Conservation (phyloP, 352 stramenopile species). For the Phytophthora palmivora region DNA sequence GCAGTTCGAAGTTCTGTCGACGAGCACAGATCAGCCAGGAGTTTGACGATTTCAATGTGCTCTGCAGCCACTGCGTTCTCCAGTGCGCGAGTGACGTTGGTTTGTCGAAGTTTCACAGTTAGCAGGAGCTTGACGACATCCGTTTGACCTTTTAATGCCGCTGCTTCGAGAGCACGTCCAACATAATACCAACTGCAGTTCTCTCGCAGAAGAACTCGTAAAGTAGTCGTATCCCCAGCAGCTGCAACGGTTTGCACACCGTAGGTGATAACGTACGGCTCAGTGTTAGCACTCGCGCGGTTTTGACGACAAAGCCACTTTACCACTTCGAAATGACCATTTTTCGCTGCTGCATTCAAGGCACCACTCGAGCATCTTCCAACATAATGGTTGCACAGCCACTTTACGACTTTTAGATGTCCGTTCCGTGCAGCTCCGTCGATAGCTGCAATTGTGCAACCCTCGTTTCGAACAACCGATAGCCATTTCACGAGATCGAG, state of each 20-base stretch:
- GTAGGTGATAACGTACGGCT: conserved; percentile 21
- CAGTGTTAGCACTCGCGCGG: not conserved
- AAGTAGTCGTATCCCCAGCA: conserved; percentile 15
- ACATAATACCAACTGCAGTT: conserved; percentile 29
- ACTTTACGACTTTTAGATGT: conserved; percentile 32
- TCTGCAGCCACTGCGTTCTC: conserved; percentile 15
- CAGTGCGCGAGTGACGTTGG: conserved; percentile 26
- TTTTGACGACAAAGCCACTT: conserved; percentile 30
- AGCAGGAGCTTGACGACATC: conserved; percentile 25
- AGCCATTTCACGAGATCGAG: conserved; percentile 35
- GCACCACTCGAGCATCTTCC: conserved; percentile 24
- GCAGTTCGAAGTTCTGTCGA: conserved; percentile 17
- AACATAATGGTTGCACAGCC: conserved; percentile 29
- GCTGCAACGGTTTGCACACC: conserved; percentile 24
- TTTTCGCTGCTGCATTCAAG: conserved; percentile 31
- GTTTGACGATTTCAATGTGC: conserved; percentile 13
- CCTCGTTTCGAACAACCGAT: conserved; percentile 29
- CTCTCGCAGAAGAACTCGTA: conserved; percentile 18
- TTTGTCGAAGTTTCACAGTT: conserved; percentile 23
- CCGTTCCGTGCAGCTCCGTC: conserved; percentile 28
- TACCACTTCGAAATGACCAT: conserved; percentile 29
- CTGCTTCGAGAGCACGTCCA: conserved; percentile 26
- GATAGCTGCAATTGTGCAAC: conserved; percentile 29
- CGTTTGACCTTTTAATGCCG: conserved; percentile 11
- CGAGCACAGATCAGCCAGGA: conserved; percentile 23